Percentiles rank a stretch among this genome's conserved stretches.
phyloP scores from a whole-genome alignment of 768 basidiomycete species.

The Cyclocybe aegerita region DNA sequence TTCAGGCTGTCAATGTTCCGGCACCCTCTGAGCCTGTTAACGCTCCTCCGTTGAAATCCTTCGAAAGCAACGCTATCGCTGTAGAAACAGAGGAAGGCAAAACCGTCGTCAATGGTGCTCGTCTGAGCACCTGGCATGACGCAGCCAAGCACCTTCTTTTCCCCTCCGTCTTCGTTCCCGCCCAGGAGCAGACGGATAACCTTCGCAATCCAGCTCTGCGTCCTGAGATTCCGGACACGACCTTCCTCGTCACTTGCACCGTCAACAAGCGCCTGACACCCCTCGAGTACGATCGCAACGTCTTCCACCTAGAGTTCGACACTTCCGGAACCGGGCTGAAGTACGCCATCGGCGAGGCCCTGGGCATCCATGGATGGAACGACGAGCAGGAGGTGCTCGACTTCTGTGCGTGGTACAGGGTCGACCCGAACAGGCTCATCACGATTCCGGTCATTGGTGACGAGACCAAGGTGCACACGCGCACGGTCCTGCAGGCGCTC shows the following conservation, averaged over 20 bases:
- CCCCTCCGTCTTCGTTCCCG: conserved; percentile 72
- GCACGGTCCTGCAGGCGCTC: conserved; percentile 92
- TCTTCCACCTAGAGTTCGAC: conserved; percentile 98
- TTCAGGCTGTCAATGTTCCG: conserved; percentile 53
- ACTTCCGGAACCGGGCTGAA: conserved; percentile 89
- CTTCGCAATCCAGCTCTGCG: conserved; percentile 70
- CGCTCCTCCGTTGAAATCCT: conserved; percentile 44
- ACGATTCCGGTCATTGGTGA: conserved; percentile 72
- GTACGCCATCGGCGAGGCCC: conserved; percentile 95
- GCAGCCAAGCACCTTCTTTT: conserved; percentile 89
- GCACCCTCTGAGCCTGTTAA: conserved; percentile 16
- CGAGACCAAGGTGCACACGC: conserved; percentile 77
- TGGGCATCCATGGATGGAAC: conserved; percentile 98
- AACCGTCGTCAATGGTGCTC: conserved; percentile 58
- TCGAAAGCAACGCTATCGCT: conserved; percentile 74
- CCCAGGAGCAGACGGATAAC: conserved; percentile 36
- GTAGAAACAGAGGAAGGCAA: conserved; percentile 60
- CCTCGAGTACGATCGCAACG: conserved; percentile 94
- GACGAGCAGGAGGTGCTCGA: conserved; percentile 83
- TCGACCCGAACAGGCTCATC: conserved; percentile 75
- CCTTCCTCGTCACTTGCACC: conserved; percentile 89
- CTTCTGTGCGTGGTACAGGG: conserved; percentile 92
- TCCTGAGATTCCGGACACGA: conserved; percentile 86
- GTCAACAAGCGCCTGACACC: conserved; percentile 96
- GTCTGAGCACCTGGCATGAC: conserved; percentile 74